Conservation (phyloP, 805 yeast species). For the Sungouiella thailandica region DNA sequence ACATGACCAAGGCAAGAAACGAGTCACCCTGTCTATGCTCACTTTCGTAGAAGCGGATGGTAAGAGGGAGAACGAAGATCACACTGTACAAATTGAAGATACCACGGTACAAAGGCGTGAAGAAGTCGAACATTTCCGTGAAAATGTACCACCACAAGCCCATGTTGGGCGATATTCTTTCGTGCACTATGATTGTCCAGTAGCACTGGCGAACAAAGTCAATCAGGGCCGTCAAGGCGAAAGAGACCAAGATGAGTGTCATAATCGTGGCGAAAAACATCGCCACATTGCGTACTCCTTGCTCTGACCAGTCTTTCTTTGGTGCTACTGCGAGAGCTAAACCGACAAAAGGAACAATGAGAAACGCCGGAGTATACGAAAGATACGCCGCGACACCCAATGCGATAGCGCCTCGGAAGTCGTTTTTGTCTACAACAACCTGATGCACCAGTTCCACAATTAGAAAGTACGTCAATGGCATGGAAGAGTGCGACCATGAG, state of each 20-base stretch:
- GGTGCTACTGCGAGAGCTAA: slow-evolving; percentile 22
- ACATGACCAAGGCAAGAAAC: slow-evolving; percentile 47
- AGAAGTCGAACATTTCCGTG: slow-evolving; percentile 90
- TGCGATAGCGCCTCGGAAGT: slow-evolving; percentile 42
- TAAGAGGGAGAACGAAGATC: slow-evolving; percentile 66
- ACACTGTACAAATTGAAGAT: slow-evolving; percentile 75
- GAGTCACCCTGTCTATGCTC: slow-evolving; percentile 39
- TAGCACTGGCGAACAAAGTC: slow-evolving; percentile 41
- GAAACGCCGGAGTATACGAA: slow-evolving; percentile 55
- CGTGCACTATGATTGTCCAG: slow-evolving; percentile 53
- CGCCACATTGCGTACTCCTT: slow-evolving; percentile 6
- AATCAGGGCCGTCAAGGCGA: slow-evolving; percentile 28
- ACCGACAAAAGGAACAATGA: slow-evolving; percentile 54
- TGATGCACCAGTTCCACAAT: slow-evolving; percentile 44
- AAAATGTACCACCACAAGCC: slow-evolving; percentile 99
- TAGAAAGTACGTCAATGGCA: slow-evolving; percentile 54
- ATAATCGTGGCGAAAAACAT: slow-evolving; percentile 14
- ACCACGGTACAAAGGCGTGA: slow-evolving; percentile 75
- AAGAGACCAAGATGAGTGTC: slow-evolving; percentile 34
- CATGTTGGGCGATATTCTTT: slow-evolving; percentile 78
- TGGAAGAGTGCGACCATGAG: slow-evolving; percentile 64
- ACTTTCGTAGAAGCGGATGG: slow-evolving; percentile 53
- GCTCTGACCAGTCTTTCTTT: slow-evolving; percentile 8
- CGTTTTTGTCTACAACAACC: slow-evolving; percentile 36
- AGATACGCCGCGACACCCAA: slow-evolving; percentile 64